phyloP scores from a whole-genome alignment of 2,329 filamentous ascomycete genomes.

The Penicillium sp. region DNA sequence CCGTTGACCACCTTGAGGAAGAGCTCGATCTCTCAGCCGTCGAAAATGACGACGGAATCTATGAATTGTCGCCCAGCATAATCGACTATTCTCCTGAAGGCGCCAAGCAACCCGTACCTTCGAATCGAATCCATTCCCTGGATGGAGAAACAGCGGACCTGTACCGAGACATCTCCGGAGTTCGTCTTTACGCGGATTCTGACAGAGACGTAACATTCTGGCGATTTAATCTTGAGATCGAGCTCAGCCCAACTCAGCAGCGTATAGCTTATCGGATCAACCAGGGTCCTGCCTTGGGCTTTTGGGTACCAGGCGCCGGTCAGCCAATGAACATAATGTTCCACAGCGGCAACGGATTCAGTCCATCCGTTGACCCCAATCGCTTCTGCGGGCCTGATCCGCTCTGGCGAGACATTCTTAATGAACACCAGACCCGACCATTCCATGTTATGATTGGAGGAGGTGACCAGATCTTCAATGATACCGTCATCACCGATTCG shows the following conservation, averaged over 20 bases:
- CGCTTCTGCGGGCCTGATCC: slow-evolving; percentile 89
- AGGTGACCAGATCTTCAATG: slow-evolving; percentile 96
- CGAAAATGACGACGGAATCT: slow-evolving; percentile 79
- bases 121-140: slow-evolving; percentile 43
- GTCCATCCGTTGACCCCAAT: slow-evolving; percentile 70
- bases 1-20: slow-evolving; percentile 81
- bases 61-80: slow-evolving; percentile 60
- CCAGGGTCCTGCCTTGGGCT: slow-evolving; percentile 77
- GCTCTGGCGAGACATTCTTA: slow-evolving; percentile 93
- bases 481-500: slow-evolving; percentile 73
- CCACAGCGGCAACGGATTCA: slow-evolving; percentile 96
- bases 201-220: slow-evolving; percentile 92
- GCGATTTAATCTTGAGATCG: slow-evolving; percentile 93
- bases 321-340: slow-evolving; percentile 99
- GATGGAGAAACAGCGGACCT: slow-evolving; percentile 81
- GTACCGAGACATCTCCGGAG: slow-evolving; percentile 77
- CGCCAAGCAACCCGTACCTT: slow-evolving; percentile 45
- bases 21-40: slow-evolving; percentile 72
- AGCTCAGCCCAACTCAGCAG: slow-evolving; percentile 72
- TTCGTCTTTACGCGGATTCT: slow-evolving; percentile 75
- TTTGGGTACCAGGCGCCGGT: slow-evolving; percentile 85
- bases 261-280: slow-evolving; percentile 96
- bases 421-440: slow-evolving; percentile 82
- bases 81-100: slow-evolving; percentile 41
- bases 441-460: slow-evolving; percentile 99